phyloP scores from a whole-genome alignment of 2,329 filamentous ascomycete species.

The Lecanicillium sp. region DNA sequence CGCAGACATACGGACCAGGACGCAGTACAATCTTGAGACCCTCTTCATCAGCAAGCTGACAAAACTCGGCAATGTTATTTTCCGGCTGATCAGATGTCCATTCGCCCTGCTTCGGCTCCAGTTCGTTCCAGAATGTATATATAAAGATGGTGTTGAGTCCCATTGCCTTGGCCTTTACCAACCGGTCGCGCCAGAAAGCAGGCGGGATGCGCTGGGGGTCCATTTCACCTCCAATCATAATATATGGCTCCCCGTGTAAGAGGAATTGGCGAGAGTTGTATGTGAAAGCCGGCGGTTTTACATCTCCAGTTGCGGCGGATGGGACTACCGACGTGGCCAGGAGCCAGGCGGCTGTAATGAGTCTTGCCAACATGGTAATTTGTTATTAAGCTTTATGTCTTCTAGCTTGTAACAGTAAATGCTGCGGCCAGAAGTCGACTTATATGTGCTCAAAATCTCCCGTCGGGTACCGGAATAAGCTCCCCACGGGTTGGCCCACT shows the following conservation, averaged over 20 bases:
- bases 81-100: constrained; percentile 25
- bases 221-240: constrained; percentile 40
- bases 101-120: constrained; percentile 30
- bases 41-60: constrained; percentile 31
- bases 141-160: constrained; percentile 58
- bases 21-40: constrained; percentile 34
- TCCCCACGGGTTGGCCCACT: too few relatives aligned
- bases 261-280: constrained; percentile 29
- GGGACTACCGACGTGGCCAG: too few relatives aligned
- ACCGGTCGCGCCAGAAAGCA: constrained; percentile 37
- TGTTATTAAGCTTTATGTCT: too few relatives aligned
- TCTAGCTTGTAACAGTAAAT: too few relatives aligned
- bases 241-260: constrained; percentile 27
- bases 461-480: too few relatives aligned
- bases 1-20: constrained; percentile 39
- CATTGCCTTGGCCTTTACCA: constrained; percentile 80
- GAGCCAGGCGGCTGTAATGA: too few relatives aligned
- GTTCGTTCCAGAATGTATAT: constrained; percentile 41
- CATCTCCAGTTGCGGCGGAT: too few relatives aligned
- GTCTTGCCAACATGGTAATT: too few relatives aligned
- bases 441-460: too few relatives aligned
- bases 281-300: constrained; percentile 18
- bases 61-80: constrained; percentile 36
- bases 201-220: constrained; percentile 39
- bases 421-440: too few relatives aligned